These are phyloP conservation scores for Blastobotrys petasosporus DNA, from an alignment of 1,139 yeast species.

Conservation along the genomic window DNA sequence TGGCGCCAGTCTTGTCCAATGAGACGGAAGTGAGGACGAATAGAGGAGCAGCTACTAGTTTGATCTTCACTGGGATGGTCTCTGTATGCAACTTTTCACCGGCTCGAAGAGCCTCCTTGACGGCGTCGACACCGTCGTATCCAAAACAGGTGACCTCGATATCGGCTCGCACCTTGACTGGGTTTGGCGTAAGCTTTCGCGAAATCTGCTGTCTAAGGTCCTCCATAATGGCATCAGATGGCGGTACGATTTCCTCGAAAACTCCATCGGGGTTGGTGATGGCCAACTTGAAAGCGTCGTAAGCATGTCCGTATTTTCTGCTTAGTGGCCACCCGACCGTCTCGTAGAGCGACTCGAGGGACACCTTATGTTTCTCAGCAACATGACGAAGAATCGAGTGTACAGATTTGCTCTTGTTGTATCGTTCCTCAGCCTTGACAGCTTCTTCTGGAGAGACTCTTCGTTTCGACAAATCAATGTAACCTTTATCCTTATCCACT, in stretches of 20 bases:
- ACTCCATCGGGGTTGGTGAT: conserved; percentile 82
- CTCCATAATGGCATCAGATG: conserved; percentile 64
- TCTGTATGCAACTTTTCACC: conserved; percentile 86
- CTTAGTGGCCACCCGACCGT: conserved; percentile 97
- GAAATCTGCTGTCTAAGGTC: conserved; percentile 83
- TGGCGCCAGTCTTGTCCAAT: conserved; percentile 84
- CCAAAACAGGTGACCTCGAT: conserved; percentile 95
- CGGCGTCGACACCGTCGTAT: conserved; percentile 97
- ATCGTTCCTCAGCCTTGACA: conserved; percentile 94
- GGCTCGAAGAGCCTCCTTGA: conserved; percentile 76
- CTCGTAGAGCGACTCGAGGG: conserved; percentile 80
- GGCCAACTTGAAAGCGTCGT: conserved; percentile 94
- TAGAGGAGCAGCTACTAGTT: conserved; percentile 95
- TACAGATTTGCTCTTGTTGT: conserved; percentile 93
- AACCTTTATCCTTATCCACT: conserved; percentile 97
- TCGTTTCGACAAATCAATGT: conserved; percentile 95
- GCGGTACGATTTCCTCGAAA: conserved; percentile 73
- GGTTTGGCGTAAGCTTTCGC: conserved; percentile 95
- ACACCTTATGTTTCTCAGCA: conserved; percentile 89
- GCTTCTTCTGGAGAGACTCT: conserved; percentile 98
- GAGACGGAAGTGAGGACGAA: conserved; percentile 92
- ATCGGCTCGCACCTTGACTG: conserved; percentile 95
- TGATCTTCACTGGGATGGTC: conserved; percentile 77
- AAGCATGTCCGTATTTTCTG: conserved; percentile 92
- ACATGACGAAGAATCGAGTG: conserved; percentile 97